Evolutionary conservation across 2,329 filamentous ascomycete genomes (phyloP), one percentile per base, ranked within the genome.

Genomic region (Cladosporium colombiae): DNA sequence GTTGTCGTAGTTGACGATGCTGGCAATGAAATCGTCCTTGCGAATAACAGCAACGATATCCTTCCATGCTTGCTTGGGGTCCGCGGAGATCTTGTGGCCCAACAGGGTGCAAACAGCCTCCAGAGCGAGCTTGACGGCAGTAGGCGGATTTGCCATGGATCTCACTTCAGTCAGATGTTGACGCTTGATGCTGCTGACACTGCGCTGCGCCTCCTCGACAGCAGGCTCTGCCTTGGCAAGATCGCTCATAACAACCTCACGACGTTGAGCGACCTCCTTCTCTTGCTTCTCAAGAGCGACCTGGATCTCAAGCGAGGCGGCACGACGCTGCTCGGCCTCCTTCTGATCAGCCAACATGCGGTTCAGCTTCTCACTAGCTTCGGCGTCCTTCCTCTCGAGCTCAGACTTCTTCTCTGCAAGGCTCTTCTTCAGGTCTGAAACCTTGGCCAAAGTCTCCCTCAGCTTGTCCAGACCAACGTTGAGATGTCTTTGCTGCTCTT

Each of bases 391-490:
- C 77, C 88, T 89, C 78, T 97, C 93, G 8, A 99, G 85, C 77
- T 98, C 92, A 1, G 86, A 88, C 81, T 97, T 96, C 86, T 99
- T 99, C 79, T 96, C 89, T 1, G 93, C 93, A 66, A 99, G 85
- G 78, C 93, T 97, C 71, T 87, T 89, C 73, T 94, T 89, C 67
- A 99, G 84, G 78, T 98, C 94, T 68, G 92, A 89, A 65, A 99
- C 95, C 82, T 99, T 98, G 79, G 97, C 93, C 25, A 98, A 93
- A 2, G 95, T 99, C 79, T 98, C 95, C 71, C 92, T 88, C 31
- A 99, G 84, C 79, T 99, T 99, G 82, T 99, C 95, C 1, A 99
- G 86, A 84, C 95, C 96, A 65, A 98, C 93, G 74, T 99, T 99
- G 68, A 99, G 84, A 85, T 99, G 95, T 33, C 95, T 91, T 77